These are phyloP conservation scores for Plasmodium knowlesi DNA, from an alignment of 169 alveolate genomes.

Conservation along the genomic window DNA sequence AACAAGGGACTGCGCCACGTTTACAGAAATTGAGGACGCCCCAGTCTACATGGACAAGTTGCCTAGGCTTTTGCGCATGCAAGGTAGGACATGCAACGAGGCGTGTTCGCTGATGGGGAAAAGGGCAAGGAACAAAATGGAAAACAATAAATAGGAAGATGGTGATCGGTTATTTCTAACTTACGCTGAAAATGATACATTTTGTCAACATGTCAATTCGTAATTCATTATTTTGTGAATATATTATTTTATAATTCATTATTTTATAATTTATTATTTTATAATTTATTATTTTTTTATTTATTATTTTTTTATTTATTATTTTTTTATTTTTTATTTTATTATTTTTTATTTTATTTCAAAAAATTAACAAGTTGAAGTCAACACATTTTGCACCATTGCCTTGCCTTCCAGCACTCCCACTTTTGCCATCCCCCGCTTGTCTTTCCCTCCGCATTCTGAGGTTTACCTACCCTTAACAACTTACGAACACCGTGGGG, in stretches of 20 bases:
- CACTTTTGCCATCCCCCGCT: not conserved
- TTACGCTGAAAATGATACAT: not conserved
- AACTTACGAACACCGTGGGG: not conserved
- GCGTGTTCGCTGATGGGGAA: not conserved
- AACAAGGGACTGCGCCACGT: not conserved
- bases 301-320: not conserved
- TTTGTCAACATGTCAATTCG: not conserved
- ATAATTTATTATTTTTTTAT: not conserved
- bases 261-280: not conserved
- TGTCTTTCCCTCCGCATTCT: not conserved
- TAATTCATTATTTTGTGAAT: not conserved
- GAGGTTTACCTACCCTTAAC: not conserved
- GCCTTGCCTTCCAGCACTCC: not conserved
- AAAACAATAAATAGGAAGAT: not conserved
- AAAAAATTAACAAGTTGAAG: not conserved
- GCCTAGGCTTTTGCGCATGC: slow-evolving; percentile 35
- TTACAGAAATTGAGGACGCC: not conserved
- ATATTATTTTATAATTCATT: not conserved
- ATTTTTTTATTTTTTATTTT: not conserved
- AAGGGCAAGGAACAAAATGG: not conserved
- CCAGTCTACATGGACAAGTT: slow-evolving; percentile 12
- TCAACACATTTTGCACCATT: not conserved
- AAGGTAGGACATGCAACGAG: not conserved
- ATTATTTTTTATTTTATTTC: not conserved
- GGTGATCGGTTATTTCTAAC: not conserved